A percentile compares a stretch with the other conserved stretches of the same genome.
Evolutionary conservation across 1,284 basidiomycete genomes (phyloP).

Genomic region (Ceratobasidium sp.): DNA sequence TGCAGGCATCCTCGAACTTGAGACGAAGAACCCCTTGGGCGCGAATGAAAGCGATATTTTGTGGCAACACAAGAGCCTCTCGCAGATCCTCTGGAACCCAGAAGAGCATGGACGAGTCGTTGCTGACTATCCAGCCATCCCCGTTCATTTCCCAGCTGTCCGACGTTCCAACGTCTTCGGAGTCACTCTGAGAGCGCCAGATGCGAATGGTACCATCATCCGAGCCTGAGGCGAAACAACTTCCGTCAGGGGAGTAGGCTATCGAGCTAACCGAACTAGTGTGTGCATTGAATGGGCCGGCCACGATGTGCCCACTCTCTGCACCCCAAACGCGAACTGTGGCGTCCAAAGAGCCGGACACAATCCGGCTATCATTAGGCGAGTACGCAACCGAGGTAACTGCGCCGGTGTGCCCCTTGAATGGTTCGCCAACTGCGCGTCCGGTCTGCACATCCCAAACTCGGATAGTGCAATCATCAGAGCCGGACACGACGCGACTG

Average conservation of each 20-base stretch:
- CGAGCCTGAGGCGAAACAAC: background rate
- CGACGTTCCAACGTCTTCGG: background rate
- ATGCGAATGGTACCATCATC: background rate
- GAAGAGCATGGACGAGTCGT: background rate
- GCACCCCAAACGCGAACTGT: conserved; percentile 38
- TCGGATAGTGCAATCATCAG: conserved; percentile 49
- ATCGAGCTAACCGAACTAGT: background rate
- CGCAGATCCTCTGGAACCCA: conserved; percentile 13
- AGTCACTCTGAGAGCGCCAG: background rate
- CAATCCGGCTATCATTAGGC: conserved; percentile 2
- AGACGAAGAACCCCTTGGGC: background rate
- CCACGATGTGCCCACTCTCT: background rate
- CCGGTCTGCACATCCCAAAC: conserved; percentile 55
- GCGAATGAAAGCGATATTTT: background rate
- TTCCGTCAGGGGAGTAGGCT: background rate
- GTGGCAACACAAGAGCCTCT: background rate
- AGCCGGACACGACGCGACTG: conserved; percentile 32
- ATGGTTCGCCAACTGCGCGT: background rate
- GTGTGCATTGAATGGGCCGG: conserved; percentile 3
- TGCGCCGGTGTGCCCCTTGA: background rate
- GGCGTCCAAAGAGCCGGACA: conserved; percentile 1
- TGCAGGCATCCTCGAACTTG: background rate
- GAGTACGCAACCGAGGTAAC: conserved; percentile 12
- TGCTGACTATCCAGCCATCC: background rate
- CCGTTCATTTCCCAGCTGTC: conserved; percentile 1